A percentile compares a stretch with the other conserved stretches of the same genome.
These are phyloP conservation scores for Nicotiana rustica DNA, from an alignment of 305 asterid genomes.

Conservation along the genomic window DNA sequence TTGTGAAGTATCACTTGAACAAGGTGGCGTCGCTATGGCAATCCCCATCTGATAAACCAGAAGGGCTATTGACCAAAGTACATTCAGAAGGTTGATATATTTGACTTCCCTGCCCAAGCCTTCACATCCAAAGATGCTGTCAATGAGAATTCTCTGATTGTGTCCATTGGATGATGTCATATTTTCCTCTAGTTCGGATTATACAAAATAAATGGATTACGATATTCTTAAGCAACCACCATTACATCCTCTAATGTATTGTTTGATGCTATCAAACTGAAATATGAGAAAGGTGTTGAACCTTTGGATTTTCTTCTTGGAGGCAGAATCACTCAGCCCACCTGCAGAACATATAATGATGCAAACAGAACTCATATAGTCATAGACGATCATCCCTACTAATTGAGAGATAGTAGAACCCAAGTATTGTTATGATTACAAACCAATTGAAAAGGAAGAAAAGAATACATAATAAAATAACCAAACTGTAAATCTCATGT, in stretches of 20 bases:
- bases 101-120: too few relatives aligned
- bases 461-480: constrained; percentile 21
- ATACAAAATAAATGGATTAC: background rate
- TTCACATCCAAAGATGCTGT: too few relatives aligned
- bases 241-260: background rate
- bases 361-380: background rate
- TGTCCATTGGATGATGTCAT: background rate
- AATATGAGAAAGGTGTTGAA: background rate
- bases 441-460: constrained; percentile 11
- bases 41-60: too few relatives aligned
- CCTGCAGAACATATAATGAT: background rate
- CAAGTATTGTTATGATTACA: background rate
- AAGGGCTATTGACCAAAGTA: too few relatives aligned
- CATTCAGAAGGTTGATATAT: too few relatives aligned
- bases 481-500: constrained; percentile 34
- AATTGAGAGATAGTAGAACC: background rate
- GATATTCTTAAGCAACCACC: background rate
- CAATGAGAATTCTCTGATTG: background rate
- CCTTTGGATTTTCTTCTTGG: too few relatives aligned
- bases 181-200: background rate
- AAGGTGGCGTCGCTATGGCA: background rate
- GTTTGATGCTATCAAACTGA: background rate
- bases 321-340: too few relatives aligned
- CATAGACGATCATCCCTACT: background rate
- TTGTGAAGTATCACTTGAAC: background rate